A percentile compares a stretch with the other conserved stretches of the same genome.
Conservation (phyloP, 225 moss, liverwort and hornwort species). For the Pleurozium schreberi region DNA sequence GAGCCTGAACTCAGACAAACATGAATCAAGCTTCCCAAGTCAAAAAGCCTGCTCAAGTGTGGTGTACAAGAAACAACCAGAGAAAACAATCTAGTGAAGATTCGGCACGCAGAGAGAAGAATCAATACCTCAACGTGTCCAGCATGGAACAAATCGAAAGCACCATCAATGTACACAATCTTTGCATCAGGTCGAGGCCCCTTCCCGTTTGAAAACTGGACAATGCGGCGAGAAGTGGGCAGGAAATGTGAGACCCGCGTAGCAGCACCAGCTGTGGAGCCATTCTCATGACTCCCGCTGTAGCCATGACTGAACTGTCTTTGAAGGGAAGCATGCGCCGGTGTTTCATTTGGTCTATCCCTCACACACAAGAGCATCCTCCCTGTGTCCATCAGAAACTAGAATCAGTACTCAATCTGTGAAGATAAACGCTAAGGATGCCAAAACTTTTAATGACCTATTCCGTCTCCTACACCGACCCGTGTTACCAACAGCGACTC, state of each 20-base stretch:
- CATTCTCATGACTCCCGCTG: constrained; percentile 37
- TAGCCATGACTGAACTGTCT: constrained; percentile 92
- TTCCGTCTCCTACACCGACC: not conserved
- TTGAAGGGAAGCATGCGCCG: constrained; percentile 82
- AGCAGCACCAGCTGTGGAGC: constrained; percentile 31
- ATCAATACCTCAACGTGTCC: constrained; percentile 84
- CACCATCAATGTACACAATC: constrained; percentile 96
- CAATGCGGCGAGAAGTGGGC: constrained; percentile 95
- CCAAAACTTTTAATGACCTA: not conserved
- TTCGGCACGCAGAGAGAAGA: not conserved
- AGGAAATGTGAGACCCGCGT: constrained; percentile 93
- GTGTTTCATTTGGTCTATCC: constrained; percentile 65
- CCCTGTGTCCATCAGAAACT: constrained; percentile 26
- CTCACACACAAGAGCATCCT: constrained; percentile 92
- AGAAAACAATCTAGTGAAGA: not conserved
- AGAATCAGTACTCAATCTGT: not conserved
- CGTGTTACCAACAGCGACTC: not conserved
- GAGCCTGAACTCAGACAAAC: not conserved
- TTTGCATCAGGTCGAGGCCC: constrained; percentile 71
- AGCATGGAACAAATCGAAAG: constrained; percentile 96
- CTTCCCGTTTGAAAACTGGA: constrained; percentile 96
- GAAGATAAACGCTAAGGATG: not conserved
- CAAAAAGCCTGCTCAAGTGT: not conserved
- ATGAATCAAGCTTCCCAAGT: not conserved
- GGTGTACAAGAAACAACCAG: not conserved